Base-by-base conservation (phyloP, 2,329 filamentous ascomycete genomes). In the Keithomyces neogunnii region DNA sequence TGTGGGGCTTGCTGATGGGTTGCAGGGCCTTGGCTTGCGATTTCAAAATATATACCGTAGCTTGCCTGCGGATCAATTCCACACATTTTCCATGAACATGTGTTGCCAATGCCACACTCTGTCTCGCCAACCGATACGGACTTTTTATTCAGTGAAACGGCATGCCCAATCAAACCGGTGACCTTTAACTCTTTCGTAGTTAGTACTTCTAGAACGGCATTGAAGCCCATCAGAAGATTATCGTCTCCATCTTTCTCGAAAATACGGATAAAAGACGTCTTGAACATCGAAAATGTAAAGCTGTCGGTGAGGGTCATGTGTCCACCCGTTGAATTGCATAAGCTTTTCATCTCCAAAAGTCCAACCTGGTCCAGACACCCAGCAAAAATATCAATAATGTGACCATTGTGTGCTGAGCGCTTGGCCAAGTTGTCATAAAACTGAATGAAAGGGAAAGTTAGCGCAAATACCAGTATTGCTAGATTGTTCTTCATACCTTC, bases 61-160 rank as follows among this genome's bases (percentile, higher is more conserved):
- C 90, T 96, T 33, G 93, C 84, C 51, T 84, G 86, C 9, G 93
- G 93, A 62, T 97, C 91, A 59, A 99, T 96, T 59, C 90, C 91
- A 63, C 93, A 97, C 92, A 99, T 96, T 73, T 99, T 99, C 93
- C 93, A 99, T 3, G 91, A 92, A 70, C 92, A 97, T 1, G 93
- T 99, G 66, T 97, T 97, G 57, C 93, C 93, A 61, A 99, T 96
- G 63, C 93, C 93, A 62, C 92, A 96, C 67, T 99, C 93, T 0
- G 93, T 97, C 73, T 99, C 93, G 49, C 93, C 93, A 10, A 99
- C 93, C 1, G 90, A 96, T 7, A 88, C 87, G 0, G 93, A 97
- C 67, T 99, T 99, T 73, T 97, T 99, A 76, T 97, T 97, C 60
- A 96, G 76, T 2, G 92, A 97, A 45, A 99, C 86, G 0, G 92